phyloP scores from a whole-genome alignment of 345 rosid species.

The Erysimum cheiranthoides region DNA sequence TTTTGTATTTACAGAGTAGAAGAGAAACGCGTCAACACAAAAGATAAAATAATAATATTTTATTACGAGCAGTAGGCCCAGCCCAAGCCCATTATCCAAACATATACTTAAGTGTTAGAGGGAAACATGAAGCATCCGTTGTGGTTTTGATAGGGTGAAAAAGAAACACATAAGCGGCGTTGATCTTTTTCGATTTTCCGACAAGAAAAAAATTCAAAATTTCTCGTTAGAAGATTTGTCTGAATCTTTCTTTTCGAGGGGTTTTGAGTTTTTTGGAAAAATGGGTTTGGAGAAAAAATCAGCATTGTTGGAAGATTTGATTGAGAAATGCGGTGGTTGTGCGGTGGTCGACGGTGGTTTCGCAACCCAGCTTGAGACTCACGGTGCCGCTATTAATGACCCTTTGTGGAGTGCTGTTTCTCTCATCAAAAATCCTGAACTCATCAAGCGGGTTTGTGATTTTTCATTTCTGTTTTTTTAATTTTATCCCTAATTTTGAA shows the following conservation, averaged over 20 bases:
- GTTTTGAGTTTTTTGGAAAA: background rate
- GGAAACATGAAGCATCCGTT: conserved; percentile 39
- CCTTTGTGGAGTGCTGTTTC: conserved; percentile 94
- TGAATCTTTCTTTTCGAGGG: background rate
- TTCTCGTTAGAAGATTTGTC: background rate
- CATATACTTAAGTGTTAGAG: conserved; percentile 40
- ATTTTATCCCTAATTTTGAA: background rate
- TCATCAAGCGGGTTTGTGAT: conserved; percentile 62
- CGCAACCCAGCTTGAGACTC: conserved; percentile 89
- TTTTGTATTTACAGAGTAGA: conserved; percentile 28
- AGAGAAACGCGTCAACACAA: conserved; percentile 37
- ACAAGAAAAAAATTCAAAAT: background rate
- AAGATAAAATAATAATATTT: background rate
- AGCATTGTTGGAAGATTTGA: conserved; percentile 66
- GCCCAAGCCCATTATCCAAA: conserved; percentile 40
- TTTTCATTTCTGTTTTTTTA: background rate
- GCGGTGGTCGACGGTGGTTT: conserved; percentile 95
- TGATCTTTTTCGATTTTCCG: conserved; percentile 26
- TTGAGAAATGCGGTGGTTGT: conserved; percentile 81
- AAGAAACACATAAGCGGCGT: conserved; percentile 37
- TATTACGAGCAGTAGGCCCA: conserved; percentile 36
- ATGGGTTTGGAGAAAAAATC: conserved; percentile 58
- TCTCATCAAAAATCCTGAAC: conserved; percentile 74
- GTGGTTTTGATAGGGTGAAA: background rate
- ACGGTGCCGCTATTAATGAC: conserved; percentile 85